Evolutionary conservation across 2,329 filamentous ascomycete species (phyloP), one percentile per base, ranked within the genome.

Genomic region (Neurospora sp.): DNA sequence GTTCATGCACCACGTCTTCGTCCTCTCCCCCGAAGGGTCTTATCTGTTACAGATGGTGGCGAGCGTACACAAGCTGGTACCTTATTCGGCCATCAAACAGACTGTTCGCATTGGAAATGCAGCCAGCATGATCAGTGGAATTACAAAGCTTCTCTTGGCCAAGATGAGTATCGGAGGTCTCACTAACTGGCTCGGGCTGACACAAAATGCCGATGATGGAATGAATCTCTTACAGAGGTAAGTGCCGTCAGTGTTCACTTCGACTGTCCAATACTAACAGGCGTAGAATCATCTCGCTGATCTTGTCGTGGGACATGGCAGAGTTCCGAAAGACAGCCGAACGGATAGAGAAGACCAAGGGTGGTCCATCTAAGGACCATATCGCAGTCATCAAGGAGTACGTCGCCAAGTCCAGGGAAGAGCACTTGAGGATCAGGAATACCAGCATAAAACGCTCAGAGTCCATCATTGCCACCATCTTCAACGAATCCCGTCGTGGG

Each of bases 171-270:
- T 95, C 4, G 89, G 88, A 1, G 88, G 88, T 8, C 80, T 95
- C 68, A 93, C 92, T 4, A 94, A 93, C 77, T 95, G 90, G 90
- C 85, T 94, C 11, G 91, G 92, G 0, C 78, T 93, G 46, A 93
- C 90, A 0, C 86, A 87, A 66, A 88, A 87, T 66, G 86, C 89
- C 0, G 88, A 93, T 72, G 91, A 93, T 74, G 92, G 92, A 66
- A 92, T 93, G 90, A 96, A 94, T 76, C 78, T 95, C 9, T 78
- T 96, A 73, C 92, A 95, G 78, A 81, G 81, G 82, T 84, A 74
- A 68, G 74, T 68, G 17, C 4, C 6, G 6, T 3, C 36, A 10
- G 15, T 19, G 46, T 19, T 8, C 10, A 62, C 5, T 6, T 15
- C 2, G 52, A 62, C 2, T 13, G 19, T 52, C 67, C 9, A 67